Evolutionary conservation across 2,329 filamentous ascomycete genomes (phyloP), one percentile per base, ranked within the genome.

Genomic region (Apiospora pterosperma): DNA sequence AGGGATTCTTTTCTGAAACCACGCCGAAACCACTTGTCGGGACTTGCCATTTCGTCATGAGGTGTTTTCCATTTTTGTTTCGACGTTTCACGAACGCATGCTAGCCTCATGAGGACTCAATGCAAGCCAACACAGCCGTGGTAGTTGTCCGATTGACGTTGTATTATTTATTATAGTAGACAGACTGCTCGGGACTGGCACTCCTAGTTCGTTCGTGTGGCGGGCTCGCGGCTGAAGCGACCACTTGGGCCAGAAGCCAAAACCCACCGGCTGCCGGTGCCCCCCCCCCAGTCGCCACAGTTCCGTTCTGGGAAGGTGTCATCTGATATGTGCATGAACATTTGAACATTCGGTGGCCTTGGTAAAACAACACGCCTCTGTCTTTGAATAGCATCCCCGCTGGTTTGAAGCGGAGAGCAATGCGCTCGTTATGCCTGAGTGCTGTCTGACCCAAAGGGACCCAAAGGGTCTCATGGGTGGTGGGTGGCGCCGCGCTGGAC

Each of bases 11-110:
- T 55, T n/a, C 48, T 55, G 48, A 55, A 55, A 55, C 48, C 48
- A 55, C 31, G 25, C 19, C 48, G 48, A 55, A 55, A 55, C 48
- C 28, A 7, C 7, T 19, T 8, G 10, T 55, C 28, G 48, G 19
- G 48, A 34, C 34, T 55, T 34, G 48, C 48, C 48, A 55, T 25
- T 55, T 55, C 48, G 48, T 55, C 48, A 55, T 55, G 48, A 55
- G 48, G 48, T 28, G 48, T 55, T 55, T 55, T 55, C 48, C 48
- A 28, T 55, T 55, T 55, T 34, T 55, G 48, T 55, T 55, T 55
- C 48, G 48, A 25, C 48, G 48, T 55, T 55, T 55, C 48, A 55
- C n/a, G 48, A 55, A 55, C 48, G 28, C 19, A 55, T 34, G 48
- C 28, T 34, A 31, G 28, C 28, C n/a, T 28, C 16, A 34, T 34